Evolutionary conservation across 2,329 filamentous ascomycete species (phyloP).

Genomic region (Lachnellula suecica): DNA sequence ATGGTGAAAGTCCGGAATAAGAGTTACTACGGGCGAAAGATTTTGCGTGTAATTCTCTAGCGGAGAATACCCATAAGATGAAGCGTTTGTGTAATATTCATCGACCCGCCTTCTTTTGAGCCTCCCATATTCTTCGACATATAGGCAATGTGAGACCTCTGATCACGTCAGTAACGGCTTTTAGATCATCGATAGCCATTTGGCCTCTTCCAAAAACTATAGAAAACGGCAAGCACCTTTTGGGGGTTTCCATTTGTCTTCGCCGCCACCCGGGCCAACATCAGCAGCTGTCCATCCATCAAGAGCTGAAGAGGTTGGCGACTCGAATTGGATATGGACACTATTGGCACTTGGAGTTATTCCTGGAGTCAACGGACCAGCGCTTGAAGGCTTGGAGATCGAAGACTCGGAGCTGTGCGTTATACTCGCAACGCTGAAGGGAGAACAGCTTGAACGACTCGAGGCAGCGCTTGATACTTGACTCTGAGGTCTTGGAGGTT

Average conservation of each 20-base stretch:
- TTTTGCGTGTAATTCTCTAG: no score
- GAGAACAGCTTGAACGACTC: not conserved
- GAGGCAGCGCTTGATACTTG: not conserved
- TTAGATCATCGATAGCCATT: no score
- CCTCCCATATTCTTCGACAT: no score
- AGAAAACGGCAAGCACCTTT: not conserved
- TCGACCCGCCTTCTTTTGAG: no score
- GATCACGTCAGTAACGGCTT: no score
- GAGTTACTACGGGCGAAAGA: no score
- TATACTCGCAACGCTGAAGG: not conserved
- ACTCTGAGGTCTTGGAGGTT: not conserved
- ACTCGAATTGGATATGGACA: not conserved
- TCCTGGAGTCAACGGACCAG: not conserved
- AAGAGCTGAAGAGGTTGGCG: not conserved
- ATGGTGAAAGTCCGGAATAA: no score
- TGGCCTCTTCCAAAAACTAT: no score
- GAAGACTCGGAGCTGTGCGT: not conserved
- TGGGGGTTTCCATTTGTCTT: not conserved
- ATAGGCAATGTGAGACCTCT: no score
- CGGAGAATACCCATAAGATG: no score
- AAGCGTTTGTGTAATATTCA: no score
- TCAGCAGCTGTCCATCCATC: not conserved
- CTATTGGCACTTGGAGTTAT: not conserved
- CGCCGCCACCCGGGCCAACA: not conserved
- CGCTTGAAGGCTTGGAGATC: not conserved